Base-by-base conservation (phyloP, 306 rosid species). In the Vicia sativa region DNA sequence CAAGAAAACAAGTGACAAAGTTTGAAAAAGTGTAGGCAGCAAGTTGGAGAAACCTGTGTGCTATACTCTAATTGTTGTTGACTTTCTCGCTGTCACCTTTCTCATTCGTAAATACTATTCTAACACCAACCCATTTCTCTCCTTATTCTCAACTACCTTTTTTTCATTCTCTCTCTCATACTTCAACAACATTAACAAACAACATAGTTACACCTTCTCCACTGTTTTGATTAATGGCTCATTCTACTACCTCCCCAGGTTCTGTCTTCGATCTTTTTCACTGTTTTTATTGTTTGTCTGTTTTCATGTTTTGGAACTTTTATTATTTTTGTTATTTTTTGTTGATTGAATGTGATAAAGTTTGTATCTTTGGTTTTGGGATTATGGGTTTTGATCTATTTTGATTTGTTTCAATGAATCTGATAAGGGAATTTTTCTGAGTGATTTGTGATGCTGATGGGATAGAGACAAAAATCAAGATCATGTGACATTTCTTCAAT, bases 211-310 rank as follows among this genome's bases (percentile, higher is more conserved):
- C 7, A 11, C 11, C 52, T n/a, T 50, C 54, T 59, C 77, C 65
- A 29, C 57, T 76, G 16, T 63, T 43, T 74, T 39, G 1, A 18
- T 46, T 18, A 52, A 90, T 90, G 96, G 89, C 88, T n/a, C 60
- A 14, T 52, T 52, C 72, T 72, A 46, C 78, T 70, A 52, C 78
- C 70, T 48, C 73, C 10, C 75, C 87, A 77, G 96, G 96, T 90
- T 72, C 61, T 76, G 35, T 63, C 73, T 65, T 49, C 70, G 62
- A 31, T 37, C 67, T 77, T 45, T 71, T 25, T 41, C 13, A 29
- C 60, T 42, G 42, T 62, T 39, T 28, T 4, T 52, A 0, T 35
- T 52, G 52, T 57, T 46, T 12, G 3, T 8, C 41, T 7, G 9
- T 61, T 71, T 41, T 52, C 11, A 38, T 64, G 29, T 13, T 53